Evolutionary conservation across 768 basidiomycete species (phyloP), one percentile per base, ranked within the genome.

Genomic region (Tephrocybe sp.): DNA sequence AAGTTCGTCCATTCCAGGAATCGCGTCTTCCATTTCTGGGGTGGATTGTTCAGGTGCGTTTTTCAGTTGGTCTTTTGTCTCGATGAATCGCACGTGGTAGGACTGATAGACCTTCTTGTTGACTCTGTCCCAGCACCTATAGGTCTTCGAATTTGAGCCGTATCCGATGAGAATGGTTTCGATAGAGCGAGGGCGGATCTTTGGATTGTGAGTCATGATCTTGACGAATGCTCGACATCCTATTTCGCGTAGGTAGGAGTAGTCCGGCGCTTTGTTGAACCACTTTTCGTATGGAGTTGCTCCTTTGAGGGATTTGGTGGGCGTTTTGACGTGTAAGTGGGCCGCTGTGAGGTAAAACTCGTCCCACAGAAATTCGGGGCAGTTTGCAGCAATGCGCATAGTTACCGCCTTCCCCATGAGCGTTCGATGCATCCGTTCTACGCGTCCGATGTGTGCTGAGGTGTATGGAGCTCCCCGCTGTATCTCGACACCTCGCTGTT

Each of bases 141-240:
- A 74, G 1, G 61, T 67, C 45, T 71, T 71, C 3, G 67, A 60
- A 12, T 61, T 57, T 0, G 45, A 29, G 1, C 61, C 56, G 47
- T 73, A 75, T 1, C 74, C 69, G 41, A 74, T 61, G 31, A 72
- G 69, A 2, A 68, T 49, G 47, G 73, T 73, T 55, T 70, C 65
- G 19, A 61, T 27, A 1, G 59, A 59, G 1, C 50, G 48, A 10
- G 52, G 51, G 33, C 40, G 58, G 25, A 65, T 56, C 24, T 64
- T 64, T 0, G 60, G 60, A 23, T 64, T 57, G 30, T 68, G 61
- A 16, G 65, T 55, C 43, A 69, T 64, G 8, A 67, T 57, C 21
- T 64, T 62, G 29, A 67, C 67, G 46, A 67, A 70, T 5, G 65
- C 66, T 8, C 42, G 21, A 44, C 66, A 70, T 3, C 72, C 68